These are phyloP conservation scores for Capsicum chinense DNA, from an alignment of 257 asterid genomes.

Conservation along the genomic window DNA sequence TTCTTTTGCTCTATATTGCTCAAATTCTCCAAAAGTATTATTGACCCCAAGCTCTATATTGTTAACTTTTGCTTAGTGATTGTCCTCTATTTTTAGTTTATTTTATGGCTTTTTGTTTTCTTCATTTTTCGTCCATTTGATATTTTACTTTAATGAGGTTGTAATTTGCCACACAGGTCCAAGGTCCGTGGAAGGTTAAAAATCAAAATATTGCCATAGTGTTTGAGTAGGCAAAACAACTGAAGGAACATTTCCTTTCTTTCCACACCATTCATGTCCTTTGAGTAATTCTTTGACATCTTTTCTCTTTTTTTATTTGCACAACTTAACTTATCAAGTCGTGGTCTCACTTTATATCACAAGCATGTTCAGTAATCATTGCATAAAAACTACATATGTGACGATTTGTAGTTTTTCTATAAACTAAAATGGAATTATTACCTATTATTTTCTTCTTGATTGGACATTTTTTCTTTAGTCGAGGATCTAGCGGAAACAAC, in stretches of 20 bases:
- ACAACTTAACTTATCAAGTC: neutral
- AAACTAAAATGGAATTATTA: neutral
- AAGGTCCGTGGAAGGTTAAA: constrained; percentile 88
- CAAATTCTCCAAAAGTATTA: no score
- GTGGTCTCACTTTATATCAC: neutral
- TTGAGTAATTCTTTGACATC: constrained; percentile 53
- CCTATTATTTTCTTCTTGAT: neutral
- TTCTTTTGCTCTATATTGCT: neutral
- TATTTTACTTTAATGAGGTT: neutral
- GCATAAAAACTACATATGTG: neutral
- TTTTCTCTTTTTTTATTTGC: neutral
- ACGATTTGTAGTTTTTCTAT: no score
- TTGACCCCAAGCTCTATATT: no score
- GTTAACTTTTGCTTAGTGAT: neutral
- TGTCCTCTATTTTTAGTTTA: neutral
- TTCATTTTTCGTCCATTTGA: neutral
- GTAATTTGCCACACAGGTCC: constrained; percentile 52
- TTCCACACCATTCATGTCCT: constrained; percentile 71
- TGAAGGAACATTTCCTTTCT: constrained; percentile 71
- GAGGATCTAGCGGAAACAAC: no score
- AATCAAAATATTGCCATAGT: constrained; percentile 68
- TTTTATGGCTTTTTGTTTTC: neutral
- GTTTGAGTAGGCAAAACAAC: constrained; percentile 68
- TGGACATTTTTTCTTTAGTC: no score
- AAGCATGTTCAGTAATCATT: neutral